Conservation (phyloP, 2,329 filamentous ascomycete species). For the Xylogone sp. region DNA sequence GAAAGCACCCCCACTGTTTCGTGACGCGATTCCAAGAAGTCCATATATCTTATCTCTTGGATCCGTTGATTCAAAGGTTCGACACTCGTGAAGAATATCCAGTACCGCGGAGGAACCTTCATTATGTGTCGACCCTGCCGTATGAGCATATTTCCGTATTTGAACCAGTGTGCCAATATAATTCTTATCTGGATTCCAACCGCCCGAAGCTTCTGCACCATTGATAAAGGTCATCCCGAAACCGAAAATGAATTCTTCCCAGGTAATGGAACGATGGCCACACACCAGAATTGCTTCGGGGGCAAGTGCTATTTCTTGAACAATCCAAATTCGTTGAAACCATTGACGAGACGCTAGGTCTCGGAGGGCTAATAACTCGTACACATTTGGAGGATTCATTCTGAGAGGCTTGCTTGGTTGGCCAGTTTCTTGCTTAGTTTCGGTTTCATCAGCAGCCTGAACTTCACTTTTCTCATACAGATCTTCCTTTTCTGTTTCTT, state of each 20-base stretch:
- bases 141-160: neutral
- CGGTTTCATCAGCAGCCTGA: neutral
- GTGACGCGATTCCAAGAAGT: neutral
- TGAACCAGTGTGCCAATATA: constrained; percentile 3
- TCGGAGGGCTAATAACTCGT: constrained; percentile 1
- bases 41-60: neutral
- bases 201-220: constrained; percentile 1
- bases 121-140: neutral
- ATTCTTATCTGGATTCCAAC: neutral
- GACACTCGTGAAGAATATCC: neutral
- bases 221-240: constrained; percentile 2
- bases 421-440: constrained; percentile 2
- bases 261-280: neutral
- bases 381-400: constrained; percentile 5
- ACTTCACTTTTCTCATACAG: neutral
- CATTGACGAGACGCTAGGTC: constrained; percentile 1
- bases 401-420: neutral
- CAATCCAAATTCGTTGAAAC: constrained; percentile 13
- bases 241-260: neutral
- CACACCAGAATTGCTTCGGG: constrained; percentile 5
- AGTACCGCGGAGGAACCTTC: neutral
- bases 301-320: constrained; percentile 10
- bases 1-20: neutral
- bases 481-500: neutral
- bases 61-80: neutral